Conservation (phyloP, 2,329 filamentous ascomycete genomes). For the Trichoderma endophyticum region DNA sequence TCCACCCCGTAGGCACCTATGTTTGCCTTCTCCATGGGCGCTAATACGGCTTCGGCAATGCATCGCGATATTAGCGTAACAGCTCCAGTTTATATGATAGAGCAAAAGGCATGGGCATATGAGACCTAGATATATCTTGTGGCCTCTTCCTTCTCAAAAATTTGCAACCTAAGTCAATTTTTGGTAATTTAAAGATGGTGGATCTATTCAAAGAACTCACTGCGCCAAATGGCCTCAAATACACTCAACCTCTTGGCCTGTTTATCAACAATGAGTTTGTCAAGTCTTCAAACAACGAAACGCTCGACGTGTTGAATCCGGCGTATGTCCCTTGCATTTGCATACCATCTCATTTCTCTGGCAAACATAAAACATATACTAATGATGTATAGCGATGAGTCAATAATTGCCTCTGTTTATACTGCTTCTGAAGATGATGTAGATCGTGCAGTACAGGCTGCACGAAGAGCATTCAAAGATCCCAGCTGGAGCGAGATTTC, state of each 20-base stretch:
- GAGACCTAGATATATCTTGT: background rate
- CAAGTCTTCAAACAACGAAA: background rate
- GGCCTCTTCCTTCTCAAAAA: background rate
- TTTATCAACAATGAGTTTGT: background rate
- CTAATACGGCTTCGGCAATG: background rate
- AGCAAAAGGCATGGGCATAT: background rate
- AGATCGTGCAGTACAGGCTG: background rate
- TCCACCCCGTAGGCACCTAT: background rate
- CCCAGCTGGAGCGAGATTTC: background rate
- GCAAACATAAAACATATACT: background rate
- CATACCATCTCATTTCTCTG: background rate
- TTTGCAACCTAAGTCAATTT: background rate
- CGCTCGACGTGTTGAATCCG: background rate
- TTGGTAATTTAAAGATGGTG: background rate
- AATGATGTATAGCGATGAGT: background rate
- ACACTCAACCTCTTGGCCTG: background rate
- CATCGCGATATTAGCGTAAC: background rate
- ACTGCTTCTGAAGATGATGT: background rate
- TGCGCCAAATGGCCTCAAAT: background rate
- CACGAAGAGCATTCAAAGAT: background rate
- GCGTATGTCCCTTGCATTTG: background rate
- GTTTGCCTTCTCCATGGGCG: background rate
- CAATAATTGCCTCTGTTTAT: background rate
- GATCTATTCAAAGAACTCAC: background rate
- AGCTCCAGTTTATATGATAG: background rate